Conservation (phyloP, 805 yeast genomes). For the baker's yeast (Saccharomyces cerevisiae) region DNA sequence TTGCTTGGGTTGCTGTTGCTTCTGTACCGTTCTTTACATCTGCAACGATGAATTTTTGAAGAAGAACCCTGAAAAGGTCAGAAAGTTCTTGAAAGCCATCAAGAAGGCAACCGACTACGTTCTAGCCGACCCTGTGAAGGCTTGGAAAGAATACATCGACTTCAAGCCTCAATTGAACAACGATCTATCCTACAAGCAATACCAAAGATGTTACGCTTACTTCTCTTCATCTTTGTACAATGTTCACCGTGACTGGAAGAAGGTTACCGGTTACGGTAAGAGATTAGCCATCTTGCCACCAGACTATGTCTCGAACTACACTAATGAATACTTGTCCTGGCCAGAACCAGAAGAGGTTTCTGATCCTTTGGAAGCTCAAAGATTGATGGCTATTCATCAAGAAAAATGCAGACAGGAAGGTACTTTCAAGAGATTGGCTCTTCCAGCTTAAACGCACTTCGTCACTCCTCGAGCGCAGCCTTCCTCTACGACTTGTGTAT, state of each 20-base stretch:
- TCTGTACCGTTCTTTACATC: slow-evolving; percentile 49
- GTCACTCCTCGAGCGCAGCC: too few relatives aligned
- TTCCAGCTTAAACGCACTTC: slow-evolving; percentile 11
- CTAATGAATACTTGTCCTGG: slow-evolving; percentile 45
- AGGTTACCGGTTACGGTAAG: slow-evolving; percentile 49
- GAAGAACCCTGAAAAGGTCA: slow-evolving; percentile 39
- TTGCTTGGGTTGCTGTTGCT: slow-evolving; percentile 51
- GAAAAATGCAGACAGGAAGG: slow-evolving; percentile 40
- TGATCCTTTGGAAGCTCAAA: slow-evolving; percentile 43
- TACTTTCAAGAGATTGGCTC: slow-evolving; percentile 40
- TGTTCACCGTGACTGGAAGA: slow-evolving; percentile 49
- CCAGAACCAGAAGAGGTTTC: slow-evolving; percentile 39
- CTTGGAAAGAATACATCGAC: slow-evolving; percentile 39
- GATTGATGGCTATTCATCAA: slow-evolving; percentile 40
- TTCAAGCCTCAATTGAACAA: slow-evolving; percentile 42
- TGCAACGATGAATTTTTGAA: slow-evolving; percentile 43
- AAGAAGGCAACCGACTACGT: slow-evolving; percentile 45
- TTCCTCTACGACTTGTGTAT: too few relatives aligned
- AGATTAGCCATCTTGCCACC: slow-evolving; percentile 43
- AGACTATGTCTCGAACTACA: slow-evolving; percentile 43
- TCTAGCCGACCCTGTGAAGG: slow-evolving; percentile 36
- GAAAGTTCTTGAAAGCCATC: slow-evolving; percentile 39
- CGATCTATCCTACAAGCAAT: slow-evolving; percentile 37
- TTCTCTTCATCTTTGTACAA: slow-evolving; percentile 42
- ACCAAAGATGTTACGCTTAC: slow-evolving; percentile 48